Conservation (phyloP, 352 stramenopile genomes). For the Phytophthora foliorum region DNA sequence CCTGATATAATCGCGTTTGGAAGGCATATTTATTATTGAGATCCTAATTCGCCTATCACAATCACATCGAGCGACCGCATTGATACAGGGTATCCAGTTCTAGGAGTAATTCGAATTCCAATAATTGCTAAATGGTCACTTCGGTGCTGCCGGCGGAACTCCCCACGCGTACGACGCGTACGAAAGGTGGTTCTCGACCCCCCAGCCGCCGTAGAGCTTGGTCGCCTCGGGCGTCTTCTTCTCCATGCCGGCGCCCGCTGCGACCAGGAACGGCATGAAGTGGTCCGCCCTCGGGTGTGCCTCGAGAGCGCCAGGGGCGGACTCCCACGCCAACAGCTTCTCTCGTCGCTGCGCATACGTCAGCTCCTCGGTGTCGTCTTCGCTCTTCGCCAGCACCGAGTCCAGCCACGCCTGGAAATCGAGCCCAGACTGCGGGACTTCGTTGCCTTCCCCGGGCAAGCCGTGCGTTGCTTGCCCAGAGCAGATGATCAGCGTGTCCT, state of each 20-base stretch:
- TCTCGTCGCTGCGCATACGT: slow-evolving; percentile 47
- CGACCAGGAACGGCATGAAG: slow-evolving; percentile 67
- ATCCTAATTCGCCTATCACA: neutral
- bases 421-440: slow-evolving; percentile 30
- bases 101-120: neutral
- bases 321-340: slow-evolving; percentile 52
- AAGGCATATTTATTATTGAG: neutral
- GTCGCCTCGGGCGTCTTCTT: slow-evolving; percentile 28
- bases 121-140: neutral
- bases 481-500: slow-evolving; percentile 88
- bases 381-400: slow-evolving; percentile 29
- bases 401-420: slow-evolving; percentile 62
- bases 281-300: slow-evolving; percentile 59
- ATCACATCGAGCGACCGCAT: neutral
- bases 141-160: neutral
- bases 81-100: neutral
- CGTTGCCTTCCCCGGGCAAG: slow-evolving; percentile 17
- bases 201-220: slow-evolving; percentile 55
- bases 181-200: slow-evolving; percentile 39
- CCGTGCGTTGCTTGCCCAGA: slow-evolving; percentile 73
- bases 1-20: slow-evolving; percentile 21
- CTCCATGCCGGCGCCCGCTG: slow-evolving; percentile 64
- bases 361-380: slow-evolving; percentile 22
- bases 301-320: slow-evolving; percentile 44
- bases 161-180: slow-evolving; percentile 59